These are phyloP conservation scores for Cystofilobasidium macerans DNA, from an alignment of 768 basidiomycete species.

Conservation along the genomic window DNA sequence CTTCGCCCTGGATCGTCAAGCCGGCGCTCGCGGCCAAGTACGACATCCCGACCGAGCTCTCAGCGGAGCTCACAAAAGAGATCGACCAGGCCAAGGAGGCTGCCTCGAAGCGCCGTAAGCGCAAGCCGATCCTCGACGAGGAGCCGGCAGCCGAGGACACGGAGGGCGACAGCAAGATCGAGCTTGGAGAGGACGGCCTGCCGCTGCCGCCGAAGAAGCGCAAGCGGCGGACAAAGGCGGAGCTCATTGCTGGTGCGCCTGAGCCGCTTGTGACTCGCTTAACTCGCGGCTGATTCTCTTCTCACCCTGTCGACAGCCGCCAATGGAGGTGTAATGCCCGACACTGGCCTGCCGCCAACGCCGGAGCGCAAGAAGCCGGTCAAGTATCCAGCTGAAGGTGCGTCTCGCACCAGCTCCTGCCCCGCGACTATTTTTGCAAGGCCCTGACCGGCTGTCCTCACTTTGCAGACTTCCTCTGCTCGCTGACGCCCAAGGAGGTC, in stretches of 20 bases:
- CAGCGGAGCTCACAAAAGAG: slow-evolving; percentile 65
- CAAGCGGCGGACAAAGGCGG: slow-evolving; percentile 3
- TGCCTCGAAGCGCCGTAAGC: slow-evolving; percentile 70
- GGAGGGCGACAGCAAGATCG: background rate
- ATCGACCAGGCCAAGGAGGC: slow-evolving; percentile 65
- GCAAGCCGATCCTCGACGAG: slow-evolving; percentile 54
- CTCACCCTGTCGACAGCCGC: background rate
- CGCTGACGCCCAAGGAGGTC: slow-evolving; percentile 65
- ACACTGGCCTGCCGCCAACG: slow-evolving; percentile 42
- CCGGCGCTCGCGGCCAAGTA: slow-evolving; percentile 69
- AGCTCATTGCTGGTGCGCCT: background rate
- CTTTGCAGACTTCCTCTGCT: slow-evolving; percentile 24
- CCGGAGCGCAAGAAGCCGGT: slow-evolving; percentile 64
- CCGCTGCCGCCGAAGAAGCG: background rate
- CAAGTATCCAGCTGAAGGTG: slow-evolving; percentile 71
- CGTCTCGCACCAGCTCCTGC: background rate
- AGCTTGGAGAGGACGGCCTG: slow-evolving; percentile 30
- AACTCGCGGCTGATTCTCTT: too few relatives aligned
- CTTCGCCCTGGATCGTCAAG: slow-evolving; percentile 94
- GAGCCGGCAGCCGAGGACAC: background rate
- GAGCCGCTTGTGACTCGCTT: too few relatives aligned
- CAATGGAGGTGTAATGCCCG: background rate
- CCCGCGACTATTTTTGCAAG: background rate
- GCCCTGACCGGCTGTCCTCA: background rate
- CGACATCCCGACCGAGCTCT: slow-evolving; percentile 73